phyloP scores from a whole-genome alignment of 2,329 filamentous ascomycete species.

The Talaromyces albobiverticillius region DNA sequence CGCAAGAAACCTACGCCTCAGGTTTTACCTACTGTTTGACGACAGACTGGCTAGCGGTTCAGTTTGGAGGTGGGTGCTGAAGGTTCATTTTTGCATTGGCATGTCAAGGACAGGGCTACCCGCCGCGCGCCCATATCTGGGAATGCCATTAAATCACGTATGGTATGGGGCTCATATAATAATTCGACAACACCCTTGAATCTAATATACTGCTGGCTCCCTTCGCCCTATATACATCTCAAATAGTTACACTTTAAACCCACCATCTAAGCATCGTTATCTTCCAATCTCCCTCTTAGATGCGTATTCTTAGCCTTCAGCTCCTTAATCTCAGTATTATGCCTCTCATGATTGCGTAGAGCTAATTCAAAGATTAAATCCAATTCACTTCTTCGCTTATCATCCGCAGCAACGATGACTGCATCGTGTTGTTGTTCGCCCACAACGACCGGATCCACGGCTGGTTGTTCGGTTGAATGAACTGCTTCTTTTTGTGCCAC shows the following conservation, averaged over 20 bases:
- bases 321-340: background rate
- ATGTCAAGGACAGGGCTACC: too few species aligned
- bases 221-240: background rate
- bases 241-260: background rate
- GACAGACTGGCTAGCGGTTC: too few species aligned
- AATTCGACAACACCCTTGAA: background rate
- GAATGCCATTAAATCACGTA: too few species aligned
- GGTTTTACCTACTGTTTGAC: too few species aligned
- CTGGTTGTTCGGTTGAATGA: background rate
- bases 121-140: too few species aligned
- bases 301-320: background rate
- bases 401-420: background rate
- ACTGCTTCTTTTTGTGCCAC: background rate
- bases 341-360: background rate
- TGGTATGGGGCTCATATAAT: too few species aligned
- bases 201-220: background rate
- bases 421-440: background rate
- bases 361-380: background rate
- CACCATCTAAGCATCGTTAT: conserved; percentile 1
- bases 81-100: too few species aligned
- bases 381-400: too few species aligned
- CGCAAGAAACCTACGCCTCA: too few species aligned
- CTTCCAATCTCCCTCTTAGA: background rate
- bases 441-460: background rate
- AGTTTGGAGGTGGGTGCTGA: too few species aligned